Percentiles rank a stretch among this genome's conserved stretches.
Conservation (phyloP, 306 rosid genomes). For the Amphicarpaea edgeworthii region DNA sequence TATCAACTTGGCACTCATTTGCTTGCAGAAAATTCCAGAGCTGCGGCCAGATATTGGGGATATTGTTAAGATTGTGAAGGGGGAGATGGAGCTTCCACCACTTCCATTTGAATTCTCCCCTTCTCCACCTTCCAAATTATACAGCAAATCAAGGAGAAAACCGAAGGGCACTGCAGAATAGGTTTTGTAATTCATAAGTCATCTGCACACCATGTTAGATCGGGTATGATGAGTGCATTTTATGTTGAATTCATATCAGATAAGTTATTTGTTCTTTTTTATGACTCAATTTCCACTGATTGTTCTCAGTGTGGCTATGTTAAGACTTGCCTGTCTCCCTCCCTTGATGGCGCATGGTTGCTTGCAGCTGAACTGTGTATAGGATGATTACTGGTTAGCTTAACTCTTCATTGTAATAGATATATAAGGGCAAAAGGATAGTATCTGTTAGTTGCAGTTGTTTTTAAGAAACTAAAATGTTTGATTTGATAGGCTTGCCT, state of each 20-base stretch:
- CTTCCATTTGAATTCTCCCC: slow-evolving; percentile 89
- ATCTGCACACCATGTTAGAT: slow-evolving; percentile 38
- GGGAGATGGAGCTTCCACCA: slow-evolving; percentile 88
- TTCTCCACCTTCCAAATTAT: slow-evolving; percentile 81
- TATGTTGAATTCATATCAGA: slow-evolving; percentile 47
- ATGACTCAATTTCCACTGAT: slow-evolving; percentile 38
- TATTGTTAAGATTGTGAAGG: slow-evolving; percentile 79
- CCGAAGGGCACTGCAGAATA: slow-evolving; percentile 59
- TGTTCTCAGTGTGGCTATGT: slow-evolving; percentile 6
- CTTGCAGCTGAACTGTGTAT: slow-evolving; percentile 34
- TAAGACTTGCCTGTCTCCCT: neutral
- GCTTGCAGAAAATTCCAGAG: slow-evolving; percentile 89
- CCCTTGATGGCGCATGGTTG: neutral
- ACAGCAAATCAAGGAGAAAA: slow-evolving; percentile 79
- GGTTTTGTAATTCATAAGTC: slow-evolving; percentile 36
- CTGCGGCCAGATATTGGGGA: slow-evolving; percentile 88
- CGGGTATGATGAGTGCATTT: slow-evolving; percentile 45
- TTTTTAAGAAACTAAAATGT: slow-evolving; percentile 17
- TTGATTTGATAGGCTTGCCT: slow-evolving; percentile 17
- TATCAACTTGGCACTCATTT: slow-evolving; percentile 80
- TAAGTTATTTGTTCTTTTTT: slow-evolving; percentile 33
- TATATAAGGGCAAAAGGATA: slow-evolving; percentile 25
- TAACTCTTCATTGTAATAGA: slow-evolving; percentile 31
- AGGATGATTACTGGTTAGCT: slow-evolving; percentile 12
- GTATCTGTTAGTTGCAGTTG: slow-evolving; percentile 27